Conservation (phyloP, 176 grass and related monocot species). For the Neostapfia colusana region DNA sequence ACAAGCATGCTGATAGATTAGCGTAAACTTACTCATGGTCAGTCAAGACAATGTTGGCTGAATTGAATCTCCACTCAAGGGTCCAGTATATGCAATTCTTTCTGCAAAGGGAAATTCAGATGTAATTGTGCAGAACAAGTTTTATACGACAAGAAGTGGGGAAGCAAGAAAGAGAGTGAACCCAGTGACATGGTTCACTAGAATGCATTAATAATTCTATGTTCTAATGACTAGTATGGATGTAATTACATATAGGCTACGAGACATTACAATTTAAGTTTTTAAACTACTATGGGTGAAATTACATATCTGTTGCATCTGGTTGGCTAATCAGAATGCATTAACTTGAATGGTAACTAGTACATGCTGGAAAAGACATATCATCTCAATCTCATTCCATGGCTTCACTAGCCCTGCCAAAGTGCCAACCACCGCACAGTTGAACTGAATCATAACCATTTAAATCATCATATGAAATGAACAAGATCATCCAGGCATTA, state of each 20-base stretch:
- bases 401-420: neutral
- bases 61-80: constrained; percentile 81
- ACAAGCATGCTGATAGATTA: neutral
- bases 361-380: neutral
- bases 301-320: neutral
- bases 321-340: neutral
- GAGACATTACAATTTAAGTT: neutral
- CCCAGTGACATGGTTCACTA: neutral
- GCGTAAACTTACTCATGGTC: constrained; percentile 70
- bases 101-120: constrained; percentile 45
- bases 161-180: neutral
- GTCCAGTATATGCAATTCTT: constrained; percentile 85
- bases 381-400: neutral
- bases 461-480: neutral
- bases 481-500: neutral
- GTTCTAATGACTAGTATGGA: neutral
- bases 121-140: neutral
- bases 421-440: neutral
- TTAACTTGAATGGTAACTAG: neutral
- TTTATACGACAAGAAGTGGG: neutral
- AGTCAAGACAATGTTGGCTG: constrained; percentile 56
- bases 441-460: constrained; percentile 3
- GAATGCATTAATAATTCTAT: neutral
- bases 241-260: neutral
- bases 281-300: neutral